phyloP scores from a whole-genome alignment of 192 early-diverging fungal species.

The Coemansia interrupta region DNA sequence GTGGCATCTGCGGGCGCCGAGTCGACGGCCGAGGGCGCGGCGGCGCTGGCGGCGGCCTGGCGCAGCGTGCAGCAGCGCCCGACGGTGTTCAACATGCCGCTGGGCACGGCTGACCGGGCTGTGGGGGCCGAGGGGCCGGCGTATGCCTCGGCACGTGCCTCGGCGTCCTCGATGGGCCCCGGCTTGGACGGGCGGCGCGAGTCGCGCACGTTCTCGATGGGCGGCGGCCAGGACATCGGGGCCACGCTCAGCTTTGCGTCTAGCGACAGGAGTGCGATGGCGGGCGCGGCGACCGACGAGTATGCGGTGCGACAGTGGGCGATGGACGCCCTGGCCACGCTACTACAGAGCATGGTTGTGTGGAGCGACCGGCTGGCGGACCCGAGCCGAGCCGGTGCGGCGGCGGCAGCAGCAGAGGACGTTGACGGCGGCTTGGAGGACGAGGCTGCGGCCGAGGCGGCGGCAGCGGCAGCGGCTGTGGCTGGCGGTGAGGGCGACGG shows the following conservation, averaged over 20 bases:
- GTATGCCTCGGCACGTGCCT: background rate
- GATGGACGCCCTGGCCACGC: conserved; percentile 59
- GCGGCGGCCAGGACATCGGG: conserved; percentile 8
- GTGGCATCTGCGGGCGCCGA: conserved; percentile 22
- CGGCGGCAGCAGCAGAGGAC: background rate
- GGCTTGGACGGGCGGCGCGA: background rate
- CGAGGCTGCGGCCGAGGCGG: conserved; percentile 17
- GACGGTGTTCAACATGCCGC: conserved; percentile 35
- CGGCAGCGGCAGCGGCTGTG: conserved; percentile 18
- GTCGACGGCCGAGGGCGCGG: conserved; percentile 13
- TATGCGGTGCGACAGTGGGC: conserved; percentile 58
- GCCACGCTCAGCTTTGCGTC: conserved; percentile 16
- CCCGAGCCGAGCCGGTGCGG: background rate
- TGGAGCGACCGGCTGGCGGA: conserved; percentile 59
- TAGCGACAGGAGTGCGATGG: conserved; percentile 9
- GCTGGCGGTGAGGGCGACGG: conserved; percentile 19
- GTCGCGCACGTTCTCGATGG: conserved; percentile 18
- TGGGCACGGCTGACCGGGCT: background rate
- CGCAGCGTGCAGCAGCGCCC: conserved; percentile 44
- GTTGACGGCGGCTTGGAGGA: conserved; percentile 9
- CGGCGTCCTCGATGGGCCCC: no score
- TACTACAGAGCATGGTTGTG: conserved; percentile 64
- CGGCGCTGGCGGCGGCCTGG: conserved; percentile 29
- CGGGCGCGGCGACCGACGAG: conserved; percentile 22
- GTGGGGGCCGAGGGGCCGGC: background rate